Conservation (phyloP, 139 green algal species). For the Picochlorum sp. region DNA sequence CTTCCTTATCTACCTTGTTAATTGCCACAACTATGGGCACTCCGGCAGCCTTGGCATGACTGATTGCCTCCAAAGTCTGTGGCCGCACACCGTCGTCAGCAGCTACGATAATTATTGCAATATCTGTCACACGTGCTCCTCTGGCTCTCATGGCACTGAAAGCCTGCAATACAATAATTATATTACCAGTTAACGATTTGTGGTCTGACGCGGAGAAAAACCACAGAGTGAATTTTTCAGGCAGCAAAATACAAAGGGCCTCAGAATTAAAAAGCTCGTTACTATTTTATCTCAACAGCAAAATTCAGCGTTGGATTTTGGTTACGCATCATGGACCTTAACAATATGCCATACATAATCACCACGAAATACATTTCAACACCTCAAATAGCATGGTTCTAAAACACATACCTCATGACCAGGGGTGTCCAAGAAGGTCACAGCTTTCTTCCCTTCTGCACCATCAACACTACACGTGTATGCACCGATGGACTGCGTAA, state of each 20-base stretch:
- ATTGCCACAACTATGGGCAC: slow-evolving; percentile 84
- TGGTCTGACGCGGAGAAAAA: not conserved
- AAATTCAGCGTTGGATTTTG: slow-evolving; percentile 15
- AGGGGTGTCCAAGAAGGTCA: slow-evolving; percentile 97
- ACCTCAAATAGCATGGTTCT: not conserved
- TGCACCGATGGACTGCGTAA: slow-evolving; percentile 95
- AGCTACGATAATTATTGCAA: slow-evolving; percentile 95
- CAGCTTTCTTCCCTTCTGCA: slow-evolving; percentile 7
- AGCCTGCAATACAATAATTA: slow-evolving; percentile 63
- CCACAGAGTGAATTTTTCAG: not conserved
- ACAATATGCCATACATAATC: not conserved
- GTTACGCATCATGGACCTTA: slow-evolving; percentile 6
- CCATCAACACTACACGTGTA: slow-evolving; percentile 72
- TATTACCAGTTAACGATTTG: too few relatives aligned
- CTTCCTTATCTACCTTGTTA: slow-evolving; percentile 93
- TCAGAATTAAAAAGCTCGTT: slow-evolving; percentile 17
- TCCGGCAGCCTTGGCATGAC: slow-evolving; percentile 76
- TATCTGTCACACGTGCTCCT: slow-evolving; percentile 85
- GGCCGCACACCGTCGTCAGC: slow-evolving; percentile 93
- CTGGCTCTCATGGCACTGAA: slow-evolving; percentile 95
- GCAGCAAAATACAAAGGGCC: not conserved
- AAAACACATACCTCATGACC: slow-evolving; percentile 61
- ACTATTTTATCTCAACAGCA: not conserved
- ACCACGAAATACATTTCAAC: not conserved
- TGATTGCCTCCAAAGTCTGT: slow-evolving; percentile 90